Percentiles rank a stretch among this genome's conserved stretches.
Conservation (phyloP, 2,329 filamentous ascomycete species). For the Fusarium pininemorale region DNA sequence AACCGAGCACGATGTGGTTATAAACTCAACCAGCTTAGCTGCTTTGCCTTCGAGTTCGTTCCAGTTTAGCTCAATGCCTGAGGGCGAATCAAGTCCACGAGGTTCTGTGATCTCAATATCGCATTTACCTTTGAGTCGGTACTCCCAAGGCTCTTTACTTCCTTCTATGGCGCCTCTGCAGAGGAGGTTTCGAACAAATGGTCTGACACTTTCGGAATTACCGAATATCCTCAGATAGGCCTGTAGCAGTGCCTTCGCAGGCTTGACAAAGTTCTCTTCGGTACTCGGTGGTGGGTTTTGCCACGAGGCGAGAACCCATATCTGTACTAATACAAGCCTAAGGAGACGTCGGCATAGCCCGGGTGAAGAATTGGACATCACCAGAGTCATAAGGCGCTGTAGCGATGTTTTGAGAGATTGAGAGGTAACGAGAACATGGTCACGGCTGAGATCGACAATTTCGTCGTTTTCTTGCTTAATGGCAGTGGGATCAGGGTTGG, state of each 20-base stretch:
- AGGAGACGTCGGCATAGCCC: conserved; percentile 71
- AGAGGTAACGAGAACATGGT: conserved; percentile 57
- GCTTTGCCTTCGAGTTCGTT: conserved; percentile 59
- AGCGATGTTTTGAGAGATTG: conserved; percentile 61
- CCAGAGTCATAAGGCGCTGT: conserved; percentile 62
- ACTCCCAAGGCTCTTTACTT: conserved; percentile 60
- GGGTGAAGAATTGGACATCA: conserved; percentile 72
- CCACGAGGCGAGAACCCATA: conserved; percentile 72
- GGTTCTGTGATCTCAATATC: conserved; percentile 61
- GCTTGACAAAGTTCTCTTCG: conserved; percentile 53
- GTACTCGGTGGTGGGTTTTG: conserved; percentile 44
- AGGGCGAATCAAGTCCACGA: conserved; percentile 24
- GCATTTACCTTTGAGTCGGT: conserved; percentile 54
- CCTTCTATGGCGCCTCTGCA: conserved; percentile 58
- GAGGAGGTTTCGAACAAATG: conserved; percentile 63
- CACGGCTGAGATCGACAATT: conserved; percentile 57
- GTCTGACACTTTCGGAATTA: conserved; percentile 57
- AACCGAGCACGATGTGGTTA: conserved; percentile 61
- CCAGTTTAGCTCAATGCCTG: conserved; percentile 49
- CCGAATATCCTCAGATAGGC: conserved; percentile 68
- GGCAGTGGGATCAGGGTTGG: neutral
- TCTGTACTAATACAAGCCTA: conserved; percentile 64
- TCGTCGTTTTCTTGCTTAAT: conserved; percentile 47
- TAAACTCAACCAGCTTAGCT: conserved; percentile 57
- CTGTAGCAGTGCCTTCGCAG: conserved; percentile 61